Conservation (phyloP, 305 asterid species). For the Solanum hybrid region DNA sequence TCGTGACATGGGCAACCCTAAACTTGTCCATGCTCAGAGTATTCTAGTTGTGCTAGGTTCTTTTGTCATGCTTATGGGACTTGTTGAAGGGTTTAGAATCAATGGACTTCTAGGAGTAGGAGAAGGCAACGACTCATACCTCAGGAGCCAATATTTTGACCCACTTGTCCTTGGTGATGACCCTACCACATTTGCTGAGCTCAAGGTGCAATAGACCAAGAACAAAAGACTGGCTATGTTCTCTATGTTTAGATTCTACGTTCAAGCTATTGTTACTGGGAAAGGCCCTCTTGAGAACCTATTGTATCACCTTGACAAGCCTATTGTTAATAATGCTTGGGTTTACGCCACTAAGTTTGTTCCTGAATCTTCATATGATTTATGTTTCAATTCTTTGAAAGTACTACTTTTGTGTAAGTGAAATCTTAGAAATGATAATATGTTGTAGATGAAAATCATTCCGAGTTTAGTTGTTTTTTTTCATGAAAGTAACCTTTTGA, state of each 20-base stretch:
- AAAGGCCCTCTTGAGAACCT: neutral
- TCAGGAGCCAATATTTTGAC: slow-evolving; percentile 7
- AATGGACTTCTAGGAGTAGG: slow-evolving; percentile 1
- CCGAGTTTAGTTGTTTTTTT: neutral
- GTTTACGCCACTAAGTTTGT: neutral
- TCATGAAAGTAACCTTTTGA: neutral
- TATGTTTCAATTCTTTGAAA: neutral
- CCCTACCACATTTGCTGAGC: neutral
- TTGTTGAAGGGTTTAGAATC: slow-evolving; percentile 24
- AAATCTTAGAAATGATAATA: neutral
- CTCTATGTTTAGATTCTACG: neutral
- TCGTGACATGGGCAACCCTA: slow-evolving; percentile 18
- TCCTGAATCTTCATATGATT: neutral
- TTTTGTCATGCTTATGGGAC: slow-evolving; percentile 32
- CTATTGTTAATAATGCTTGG: neutral
- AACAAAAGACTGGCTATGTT: neutral
- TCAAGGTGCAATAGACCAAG: neutral
- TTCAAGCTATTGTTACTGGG: neutral
- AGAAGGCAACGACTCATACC: slow-evolving; percentile 9
- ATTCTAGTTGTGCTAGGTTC: slow-evolving; percentile 28
- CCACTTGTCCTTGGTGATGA: slow-evolving; percentile 5
- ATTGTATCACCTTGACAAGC: neutral
- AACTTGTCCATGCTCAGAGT: slow-evolving; percentile 40
- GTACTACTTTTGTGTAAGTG: neutral
- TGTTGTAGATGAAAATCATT: neutral